Percentiles rank a stretch among this genome's conserved stretches.
phyloP scores from a whole-genome alignment of 2,329 filamentous ascomycete species.

The Apiospora aurea region DNA sequence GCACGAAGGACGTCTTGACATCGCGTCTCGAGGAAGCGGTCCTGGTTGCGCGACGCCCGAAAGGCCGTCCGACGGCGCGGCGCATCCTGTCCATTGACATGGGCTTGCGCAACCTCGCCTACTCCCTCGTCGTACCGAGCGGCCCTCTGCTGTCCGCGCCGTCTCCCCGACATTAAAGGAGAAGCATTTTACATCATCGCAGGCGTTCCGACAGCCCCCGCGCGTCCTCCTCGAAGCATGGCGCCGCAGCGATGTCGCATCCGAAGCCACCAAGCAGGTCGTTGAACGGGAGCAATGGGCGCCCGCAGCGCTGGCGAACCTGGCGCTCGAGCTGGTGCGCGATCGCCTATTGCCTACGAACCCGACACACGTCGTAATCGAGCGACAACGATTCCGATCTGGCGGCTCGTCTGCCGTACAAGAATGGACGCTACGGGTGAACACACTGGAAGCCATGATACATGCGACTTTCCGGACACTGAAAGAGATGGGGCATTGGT shows the following conservation, averaged over 20 bases:
- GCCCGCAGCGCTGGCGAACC: conserved; percentile 44
- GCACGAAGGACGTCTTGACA: conserved; percentile 64
- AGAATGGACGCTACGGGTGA: conserved; percentile 85
- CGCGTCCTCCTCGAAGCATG: conserved; percentile 43
- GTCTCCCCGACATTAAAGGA: neutral
- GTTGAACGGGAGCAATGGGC: conserved; percentile 39
- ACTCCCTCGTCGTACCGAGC: conserved; percentile 62
- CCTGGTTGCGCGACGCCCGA: conserved; percentile 34
- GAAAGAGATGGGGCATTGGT: conserved; percentile 50
- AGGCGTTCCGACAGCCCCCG: conserved; percentile 30
- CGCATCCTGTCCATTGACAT: conserved; percentile 81
- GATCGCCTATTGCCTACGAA: conserved; percentile 53
- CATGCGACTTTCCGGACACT: conserved; percentile 72
- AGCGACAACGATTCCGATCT: conserved; percentile 67
- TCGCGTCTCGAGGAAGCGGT: conserved; percentile 54
- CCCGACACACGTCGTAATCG: conserved; percentile 76
- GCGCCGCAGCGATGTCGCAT: conserved; percentile 42
- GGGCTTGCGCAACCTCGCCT: conserved; percentile 83
- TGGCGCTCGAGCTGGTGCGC: conserved; percentile 43
- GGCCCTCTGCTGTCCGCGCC: conserved; percentile 11
- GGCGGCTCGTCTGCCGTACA: conserved; percentile 69
- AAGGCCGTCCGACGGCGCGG: conserved; percentile 32
- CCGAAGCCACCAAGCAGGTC: neutral
- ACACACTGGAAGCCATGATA: conserved; percentile 82
- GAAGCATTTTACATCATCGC: conserved; percentile 28